Evolutionary conservation across 371 early-diverging fungal species (phyloP).

Genomic region (Mortierella sp.): DNA sequence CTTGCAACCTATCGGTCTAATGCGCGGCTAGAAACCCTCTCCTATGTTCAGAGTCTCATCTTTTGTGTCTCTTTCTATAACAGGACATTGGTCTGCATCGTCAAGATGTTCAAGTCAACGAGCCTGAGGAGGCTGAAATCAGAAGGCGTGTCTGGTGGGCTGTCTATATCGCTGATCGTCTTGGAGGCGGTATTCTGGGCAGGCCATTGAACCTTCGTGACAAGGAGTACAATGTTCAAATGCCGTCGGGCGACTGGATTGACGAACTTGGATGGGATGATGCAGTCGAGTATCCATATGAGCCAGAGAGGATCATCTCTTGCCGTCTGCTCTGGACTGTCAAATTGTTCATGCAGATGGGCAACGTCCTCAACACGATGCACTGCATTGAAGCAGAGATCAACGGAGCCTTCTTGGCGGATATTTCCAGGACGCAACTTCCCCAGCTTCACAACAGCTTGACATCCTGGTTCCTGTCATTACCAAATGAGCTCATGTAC

Average conservation of each 20-base stretch:
- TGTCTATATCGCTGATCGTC: conserved; percentile 51
- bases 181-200: conserved; percentile 48
- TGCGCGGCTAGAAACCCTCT: no score
- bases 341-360: conserved; percentile 54
- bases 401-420: conserved; percentile 50
- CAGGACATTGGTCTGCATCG: conserved; percentile 53
- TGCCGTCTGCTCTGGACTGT: conserved; percentile 46
- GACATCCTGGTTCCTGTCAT: conserved; percentile 51
- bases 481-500: conserved; percentile 54
- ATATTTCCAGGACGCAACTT: conserved; percentile 48
- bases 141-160: conserved; percentile 54
- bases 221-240: conserved; percentile 52
- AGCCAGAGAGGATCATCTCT: conserved; percentile 50
- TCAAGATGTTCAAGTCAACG: conserved; percentile 44
- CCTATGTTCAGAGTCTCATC: neutral
- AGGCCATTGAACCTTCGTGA: conserved; percentile 48
- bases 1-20: no score
- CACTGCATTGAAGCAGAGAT: conserved; percentile 53
- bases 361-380: conserved; percentile 52
- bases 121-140: conserved; percentile 45
- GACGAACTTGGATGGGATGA: conserved; percentile 37
- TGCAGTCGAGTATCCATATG: conserved; percentile 48
- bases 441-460: conserved; percentile 54
- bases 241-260: conserved; percentile 52
- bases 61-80: neutral